Base-by-base conservation (phyloP, 345 rosid species). In the Adansonia digitata region DNA sequence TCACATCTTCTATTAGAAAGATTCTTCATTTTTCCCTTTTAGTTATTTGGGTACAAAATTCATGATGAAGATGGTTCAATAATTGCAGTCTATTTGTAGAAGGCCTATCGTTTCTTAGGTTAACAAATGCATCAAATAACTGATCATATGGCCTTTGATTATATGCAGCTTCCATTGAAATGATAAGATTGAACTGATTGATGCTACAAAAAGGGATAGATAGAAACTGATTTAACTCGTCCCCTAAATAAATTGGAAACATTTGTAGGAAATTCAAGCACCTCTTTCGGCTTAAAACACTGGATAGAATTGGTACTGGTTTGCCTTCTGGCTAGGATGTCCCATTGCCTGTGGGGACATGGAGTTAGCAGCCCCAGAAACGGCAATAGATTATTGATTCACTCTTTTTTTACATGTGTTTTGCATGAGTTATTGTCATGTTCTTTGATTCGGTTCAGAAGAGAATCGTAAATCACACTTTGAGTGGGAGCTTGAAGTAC, bases 101-200 rank as follows among this genome's bases (percentile, higher is more conserved):
- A 35, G 68, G 20, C 1, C 10, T 42, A n/a, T 65, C 34, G 34
- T 65, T 65, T 65, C 10, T 40, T 40, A 20, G 69, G 17, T 18
- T 65, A 40, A 39, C 48, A 64, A 64, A 64, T 64, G 49, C 27
- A 64, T 65, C 69, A 65, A 42, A 65, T 39, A 64, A 64, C 69
- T 39, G 45, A 64, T 64, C 48, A 64, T 64, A 39, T 9, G 8
- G 69, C 29, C 49, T 61, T 61, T 34, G 42, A 61, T 35, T 62
- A 3, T 3, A 18, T 1, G 8, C 2, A 1, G 48, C 48, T 40
- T 40, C 49, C 29, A 40, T 40, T 65, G 51, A 65, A 65, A 40
- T 65, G 70, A 65, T 40, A 42, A 20, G 39, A 29, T 12, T 40
- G 69, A 65, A 2, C 34, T 13, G 34, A 65, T 7, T 65, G 70